Evolutionary conservation across 2,329 filamentous ascomycete species (phyloP).

Genomic region (Talaromyces sp.): DNA sequence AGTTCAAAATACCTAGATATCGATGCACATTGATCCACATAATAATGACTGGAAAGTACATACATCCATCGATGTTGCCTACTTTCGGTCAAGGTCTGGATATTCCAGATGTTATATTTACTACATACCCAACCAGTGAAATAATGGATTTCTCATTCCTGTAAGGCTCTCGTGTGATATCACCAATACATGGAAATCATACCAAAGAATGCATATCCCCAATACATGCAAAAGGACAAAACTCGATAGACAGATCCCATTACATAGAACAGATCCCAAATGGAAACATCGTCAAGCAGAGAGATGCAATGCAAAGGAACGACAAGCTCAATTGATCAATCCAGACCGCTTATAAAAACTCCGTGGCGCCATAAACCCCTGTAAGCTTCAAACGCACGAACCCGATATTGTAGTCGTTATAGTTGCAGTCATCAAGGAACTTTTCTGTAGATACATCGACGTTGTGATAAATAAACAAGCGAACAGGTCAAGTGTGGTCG

Average conservation of each 20-base stretch:
- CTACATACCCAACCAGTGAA: background rate
- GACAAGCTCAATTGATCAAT: background rate
- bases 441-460: conserved; percentile 6
- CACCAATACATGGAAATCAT: background rate
- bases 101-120: no score
- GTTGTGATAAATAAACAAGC: background rate
- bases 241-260: background rate
- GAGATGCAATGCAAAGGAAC: conserved; percentile 5
- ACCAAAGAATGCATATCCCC: background rate
- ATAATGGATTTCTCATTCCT: background rate
- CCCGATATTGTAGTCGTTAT: conserved; percentile 7
- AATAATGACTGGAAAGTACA: no score
- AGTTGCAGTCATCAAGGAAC: conserved; percentile 5
- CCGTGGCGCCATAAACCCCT: conserved; percentile 1
- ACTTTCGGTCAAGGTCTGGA: background rate
- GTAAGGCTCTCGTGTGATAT: background rate
- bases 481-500: background rate
- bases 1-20: no score
- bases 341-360: conserved; percentile 3
- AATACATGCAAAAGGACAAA: conserved; percentile 9
- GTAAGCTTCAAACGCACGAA: background rate
- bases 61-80: background rate
- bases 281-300: conserved; percentile 7
- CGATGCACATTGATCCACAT: no score
- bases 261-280: background rate